phyloP scores from a whole-genome alignment of 2,329 filamentous ascomycete species.

The Fusarium miscanthi region DNA sequence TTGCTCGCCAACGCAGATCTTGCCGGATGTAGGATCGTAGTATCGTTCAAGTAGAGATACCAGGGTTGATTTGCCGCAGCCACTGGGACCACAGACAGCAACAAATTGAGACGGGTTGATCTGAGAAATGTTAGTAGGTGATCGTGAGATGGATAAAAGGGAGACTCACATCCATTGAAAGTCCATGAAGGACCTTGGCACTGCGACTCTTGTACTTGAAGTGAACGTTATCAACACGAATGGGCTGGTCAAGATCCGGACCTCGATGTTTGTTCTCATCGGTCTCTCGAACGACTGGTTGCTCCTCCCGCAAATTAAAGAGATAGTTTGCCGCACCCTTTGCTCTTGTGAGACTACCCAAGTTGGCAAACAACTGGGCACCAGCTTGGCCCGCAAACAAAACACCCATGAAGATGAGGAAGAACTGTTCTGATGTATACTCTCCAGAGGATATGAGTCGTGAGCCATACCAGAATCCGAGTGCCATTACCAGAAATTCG shows the following conservation, averaged over 20 bases:
- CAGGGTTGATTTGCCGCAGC: conserved; percentile 70
- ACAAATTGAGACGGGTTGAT: conserved; percentile 53
- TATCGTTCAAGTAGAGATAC: conserved; percentile 62
- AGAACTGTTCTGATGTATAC: conserved; percentile 54
- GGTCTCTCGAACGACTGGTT: conserved; percentile 52
- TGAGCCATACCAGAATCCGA: conserved; percentile 52
- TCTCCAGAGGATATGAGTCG: conserved; percentile 45
- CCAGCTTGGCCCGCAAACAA: conserved; percentile 51
- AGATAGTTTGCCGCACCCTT: conserved; percentile 58
- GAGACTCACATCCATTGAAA: conserved; percentile 5
- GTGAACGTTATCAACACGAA: conserved; percentile 27
- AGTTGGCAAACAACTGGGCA: conserved; percentile 52
- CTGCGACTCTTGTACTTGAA: conserved; percentile 25
- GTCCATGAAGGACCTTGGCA: conserved; percentile 9
- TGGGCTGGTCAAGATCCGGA: conserved; percentile 2
- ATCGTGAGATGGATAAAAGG: fast-evolving
- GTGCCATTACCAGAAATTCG: conserved; percentile 48
- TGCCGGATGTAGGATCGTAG: conserved; percentile 51
- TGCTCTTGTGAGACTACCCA: conserved; percentile 59
- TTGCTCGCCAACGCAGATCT: conserved; percentile 43
- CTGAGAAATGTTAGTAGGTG: conserved; percentile 42
- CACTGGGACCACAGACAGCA: conserved; percentile 67
- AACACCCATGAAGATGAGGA: conserved; percentile 56
- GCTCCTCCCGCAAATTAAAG: conserved; percentile 52
- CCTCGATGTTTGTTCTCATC: conserved; percentile 48